Evolutionary conservation across 106 monocot genomes (phyloP).

Genomic region (Acanthochlamys bracteata): DNA sequence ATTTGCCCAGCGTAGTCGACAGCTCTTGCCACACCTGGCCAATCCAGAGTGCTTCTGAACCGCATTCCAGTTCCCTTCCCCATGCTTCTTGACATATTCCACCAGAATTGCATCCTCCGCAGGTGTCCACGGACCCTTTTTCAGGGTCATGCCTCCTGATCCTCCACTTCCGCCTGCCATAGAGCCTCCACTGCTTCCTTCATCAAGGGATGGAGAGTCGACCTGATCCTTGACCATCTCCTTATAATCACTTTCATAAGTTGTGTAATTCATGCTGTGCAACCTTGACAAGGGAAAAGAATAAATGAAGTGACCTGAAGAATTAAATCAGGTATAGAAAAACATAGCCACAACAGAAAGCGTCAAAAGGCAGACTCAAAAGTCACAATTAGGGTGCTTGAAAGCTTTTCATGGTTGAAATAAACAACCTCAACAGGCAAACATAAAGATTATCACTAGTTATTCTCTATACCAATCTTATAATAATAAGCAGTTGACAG

Average conservation of each 20-base stretch:
- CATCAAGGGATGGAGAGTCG: constrained; percentile 24
- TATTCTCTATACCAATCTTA: no score
- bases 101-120: constrained; percentile 60
- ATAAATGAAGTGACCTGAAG: not conserved
- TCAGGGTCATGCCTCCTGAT: constrained; percentile 18
- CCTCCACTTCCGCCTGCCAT: constrained; percentile 2
- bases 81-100: constrained; percentile 63
- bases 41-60: constrained; percentile 60
- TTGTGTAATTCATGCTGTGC: constrained; percentile 14
- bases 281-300: constrained; percentile 3
- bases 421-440: no score
- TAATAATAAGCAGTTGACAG: no score
- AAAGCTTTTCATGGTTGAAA: no score
- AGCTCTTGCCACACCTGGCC: constrained; percentile 69
- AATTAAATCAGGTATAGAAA: no score
- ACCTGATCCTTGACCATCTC: constrained; percentile 13
- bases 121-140: constrained; percentile 81
- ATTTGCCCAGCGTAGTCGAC: constrained; percentile 75
- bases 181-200: constrained; percentile 26
- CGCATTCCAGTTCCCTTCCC: constrained; percentile 81
- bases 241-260: constrained; percentile 12
- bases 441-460: no score
- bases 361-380: no score
- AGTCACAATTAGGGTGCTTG: no score
- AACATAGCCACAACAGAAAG: no score